Evolutionary conservation across 1,139 yeast species (phyloP).

Genomic region (Sugiyamaella japonica): DNA sequence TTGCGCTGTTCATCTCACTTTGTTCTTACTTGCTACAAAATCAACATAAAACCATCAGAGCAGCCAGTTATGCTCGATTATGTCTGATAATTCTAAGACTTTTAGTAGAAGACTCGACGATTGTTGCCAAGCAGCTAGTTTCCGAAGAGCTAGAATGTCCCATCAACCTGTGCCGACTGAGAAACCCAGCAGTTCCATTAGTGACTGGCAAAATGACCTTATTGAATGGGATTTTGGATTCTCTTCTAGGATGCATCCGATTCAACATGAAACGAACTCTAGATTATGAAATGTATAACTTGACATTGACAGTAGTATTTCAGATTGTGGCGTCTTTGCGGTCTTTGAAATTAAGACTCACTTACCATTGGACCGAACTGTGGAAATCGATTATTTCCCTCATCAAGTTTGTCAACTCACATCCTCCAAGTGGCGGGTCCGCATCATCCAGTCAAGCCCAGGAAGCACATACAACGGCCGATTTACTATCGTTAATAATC

Average conservation of each 20-base stretch:
- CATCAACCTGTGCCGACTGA: constrained; percentile 33
- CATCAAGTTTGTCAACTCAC: constrained; percentile 32
- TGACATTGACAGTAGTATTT: constrained; percentile 33
- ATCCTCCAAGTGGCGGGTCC: constrained; percentile 22
- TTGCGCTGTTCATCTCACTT: constrained; percentile 37
- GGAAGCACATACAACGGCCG: constrained; percentile 30
- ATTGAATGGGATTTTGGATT: constrained; percentile 40
- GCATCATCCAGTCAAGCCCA: constrained; percentile 13
- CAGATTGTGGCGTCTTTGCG: constrained; percentile 34
- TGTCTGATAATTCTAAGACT: constrained; percentile 36
- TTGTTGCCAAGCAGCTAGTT: constrained; percentile 28
- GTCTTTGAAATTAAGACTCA: constrained; percentile 25
- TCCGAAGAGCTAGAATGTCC: constrained; percentile 21
- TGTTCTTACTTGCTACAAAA: constrained; percentile 39
- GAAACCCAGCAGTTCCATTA: constrained; percentile 35
- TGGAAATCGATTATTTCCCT: constrained; percentile 41
- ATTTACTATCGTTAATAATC: constrained; percentile 31
- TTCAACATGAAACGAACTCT: constrained; percentile 37
- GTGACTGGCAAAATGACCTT: constrained; percentile 32
- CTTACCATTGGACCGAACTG: constrained; percentile 44
- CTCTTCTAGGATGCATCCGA: constrained; percentile 37
- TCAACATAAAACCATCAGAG: constrained; percentile 34
- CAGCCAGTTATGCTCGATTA: constrained; percentile 38
- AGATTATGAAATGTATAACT: constrained; percentile 38
- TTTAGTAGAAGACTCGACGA: constrained; percentile 37